phyloP scores from a whole-genome alignment of 1,284 basidiomycete species.

The Chalciporus sp. region DNA sequence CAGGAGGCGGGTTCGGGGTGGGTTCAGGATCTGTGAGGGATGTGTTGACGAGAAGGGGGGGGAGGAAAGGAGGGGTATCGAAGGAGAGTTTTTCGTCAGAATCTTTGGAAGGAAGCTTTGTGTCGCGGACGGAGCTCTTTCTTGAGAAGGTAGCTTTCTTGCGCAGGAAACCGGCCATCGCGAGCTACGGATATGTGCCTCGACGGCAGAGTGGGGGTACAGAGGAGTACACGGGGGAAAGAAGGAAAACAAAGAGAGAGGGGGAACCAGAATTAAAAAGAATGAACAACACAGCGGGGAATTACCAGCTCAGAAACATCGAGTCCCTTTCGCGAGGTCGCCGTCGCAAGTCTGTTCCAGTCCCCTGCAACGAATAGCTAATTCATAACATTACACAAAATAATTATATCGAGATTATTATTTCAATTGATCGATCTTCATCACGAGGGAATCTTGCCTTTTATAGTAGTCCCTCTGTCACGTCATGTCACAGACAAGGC shows the following conservation, averaged over 20 bases:
- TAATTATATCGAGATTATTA: not conserved
- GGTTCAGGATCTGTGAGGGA: slow-evolving; percentile 20
- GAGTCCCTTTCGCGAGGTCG: slow-evolving; percentile 12
- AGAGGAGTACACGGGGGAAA: not conserved
- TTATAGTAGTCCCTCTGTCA: not conserved
- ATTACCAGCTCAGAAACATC: not conserved
- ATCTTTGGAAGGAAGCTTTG: not conserved
- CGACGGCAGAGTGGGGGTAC: not conserved
- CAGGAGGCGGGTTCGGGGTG: not conserved
- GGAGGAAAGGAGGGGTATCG: slow-evolving; percentile 26
- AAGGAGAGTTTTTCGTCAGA: slow-evolving; percentile 22
- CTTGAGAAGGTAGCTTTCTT: slow-evolving; percentile 36
- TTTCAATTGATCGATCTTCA: not conserved
- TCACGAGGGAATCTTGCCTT: not conserved
- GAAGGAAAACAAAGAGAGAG: slow-evolving; percentile 6
- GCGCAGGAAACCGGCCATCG: slow-evolving; percentile 57
- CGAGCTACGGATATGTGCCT: not conserved
- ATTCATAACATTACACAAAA: too few relatives aligned
- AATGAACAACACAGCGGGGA: not conserved
- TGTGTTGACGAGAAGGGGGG: slow-evolving; percentile 43
- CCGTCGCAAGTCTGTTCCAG: slow-evolving; percentile 4
- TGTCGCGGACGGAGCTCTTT: not conserved
- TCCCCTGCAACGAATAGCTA: not conserved
- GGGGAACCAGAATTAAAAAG: not conserved
- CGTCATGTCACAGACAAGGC: not conserved